Evolutionary conservation across 1,284 basidiomycete species (phyloP).

Genomic region (Cutaneotrichosporon sp.): DNA sequence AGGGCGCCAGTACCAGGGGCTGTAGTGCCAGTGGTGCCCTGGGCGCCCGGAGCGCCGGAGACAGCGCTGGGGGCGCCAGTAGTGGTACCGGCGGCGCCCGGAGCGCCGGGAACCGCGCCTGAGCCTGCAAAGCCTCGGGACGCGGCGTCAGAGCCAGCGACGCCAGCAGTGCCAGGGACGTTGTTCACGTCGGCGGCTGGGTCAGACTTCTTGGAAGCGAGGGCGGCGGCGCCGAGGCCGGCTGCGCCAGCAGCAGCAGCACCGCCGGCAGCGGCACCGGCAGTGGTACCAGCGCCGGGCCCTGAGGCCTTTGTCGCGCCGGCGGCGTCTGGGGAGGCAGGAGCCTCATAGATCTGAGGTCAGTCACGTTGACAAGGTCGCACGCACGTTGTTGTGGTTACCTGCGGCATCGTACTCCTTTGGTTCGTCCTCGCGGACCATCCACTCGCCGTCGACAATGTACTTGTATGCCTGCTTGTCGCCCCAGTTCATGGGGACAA

Average conservation of each 20-base stretch:
- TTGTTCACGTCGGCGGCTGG: background rate
- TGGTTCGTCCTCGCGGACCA: conserved; percentile 47
- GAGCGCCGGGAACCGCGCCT: no score
- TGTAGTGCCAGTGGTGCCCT: background rate
- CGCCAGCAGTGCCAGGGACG: background rate
- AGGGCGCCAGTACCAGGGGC: background rate
- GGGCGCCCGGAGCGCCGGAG: background rate
- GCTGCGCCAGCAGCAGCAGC: conserved; percentile 9
- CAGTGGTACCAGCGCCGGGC: conserved; percentile 22
- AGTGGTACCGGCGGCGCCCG: conserved; percentile 1
- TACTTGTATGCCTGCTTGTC: conserved; percentile 49
- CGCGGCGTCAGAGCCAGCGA: background rate
- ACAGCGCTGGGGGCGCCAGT: conserved; percentile 2
- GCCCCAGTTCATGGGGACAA: conserved; percentile 40
- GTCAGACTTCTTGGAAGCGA: background rate
- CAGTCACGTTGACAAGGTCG: background rate
- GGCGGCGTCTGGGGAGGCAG: conserved; percentile 15
- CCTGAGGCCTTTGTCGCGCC: conserved; percentile 20
- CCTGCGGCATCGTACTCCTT: conserved; percentile 49
- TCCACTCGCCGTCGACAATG: conserved; percentile 49
- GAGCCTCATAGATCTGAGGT: conserved; percentile 36
- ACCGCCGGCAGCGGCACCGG: conserved; percentile 2
- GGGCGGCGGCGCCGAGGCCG: background rate
- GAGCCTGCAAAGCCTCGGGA: conserved; percentile 2
- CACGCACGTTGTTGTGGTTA: conserved; percentile 49